Evolutionary conservation across 192 early-diverging fungal genomes (phyloP).

Genomic region (Mycoemilia scoparia): DNA sequence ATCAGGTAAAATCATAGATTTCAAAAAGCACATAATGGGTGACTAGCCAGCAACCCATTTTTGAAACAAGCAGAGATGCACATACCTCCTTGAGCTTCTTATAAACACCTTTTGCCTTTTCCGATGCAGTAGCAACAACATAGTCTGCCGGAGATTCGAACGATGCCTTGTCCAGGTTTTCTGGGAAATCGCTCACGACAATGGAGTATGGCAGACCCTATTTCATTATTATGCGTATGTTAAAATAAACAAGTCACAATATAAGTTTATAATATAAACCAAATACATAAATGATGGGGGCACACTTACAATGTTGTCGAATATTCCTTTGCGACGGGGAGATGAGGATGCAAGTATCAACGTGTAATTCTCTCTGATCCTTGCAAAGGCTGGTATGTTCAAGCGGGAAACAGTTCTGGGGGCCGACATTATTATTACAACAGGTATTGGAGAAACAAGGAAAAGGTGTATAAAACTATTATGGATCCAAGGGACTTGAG

Average conservation of each 20-base stretch:
- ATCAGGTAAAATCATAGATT: not conserved
- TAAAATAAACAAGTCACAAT: slow-evolving; percentile 1
- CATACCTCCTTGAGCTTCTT: slow-evolving; percentile 24
- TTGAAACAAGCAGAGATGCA: slow-evolving; percentile 1
- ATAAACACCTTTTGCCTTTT: slow-evolving; percentile 55
- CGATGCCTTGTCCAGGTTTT: slow-evolving; percentile 51
- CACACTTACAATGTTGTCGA: slow-evolving; percentile 29
- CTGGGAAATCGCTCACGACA: slow-evolving; percentile 52
- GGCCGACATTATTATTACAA: no score
- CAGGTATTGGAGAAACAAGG: no score
- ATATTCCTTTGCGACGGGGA: slow-evolving; percentile 59
- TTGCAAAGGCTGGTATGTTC: no score
- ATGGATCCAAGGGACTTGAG: no score
- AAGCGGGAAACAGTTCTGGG: no score
- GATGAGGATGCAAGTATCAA: slow-evolving; percentile 63
- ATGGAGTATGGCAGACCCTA: slow-evolving; percentile 43
- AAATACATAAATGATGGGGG: no score
- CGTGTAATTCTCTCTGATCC: slow-evolving; percentile 16
- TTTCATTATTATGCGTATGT: no score
- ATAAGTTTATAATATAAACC: slow-evolving; percentile 6
- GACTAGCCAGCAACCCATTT: not conserved
- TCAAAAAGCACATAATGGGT: no score
- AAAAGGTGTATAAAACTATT: no score
- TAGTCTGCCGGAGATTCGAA: slow-evolving; percentile 42
- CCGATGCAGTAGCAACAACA: slow-evolving; percentile 46